These are phyloP conservation scores for Kazachstania viticola DNA, from an alignment of 805 yeast genomes.

Conservation along the genomic window DNA sequence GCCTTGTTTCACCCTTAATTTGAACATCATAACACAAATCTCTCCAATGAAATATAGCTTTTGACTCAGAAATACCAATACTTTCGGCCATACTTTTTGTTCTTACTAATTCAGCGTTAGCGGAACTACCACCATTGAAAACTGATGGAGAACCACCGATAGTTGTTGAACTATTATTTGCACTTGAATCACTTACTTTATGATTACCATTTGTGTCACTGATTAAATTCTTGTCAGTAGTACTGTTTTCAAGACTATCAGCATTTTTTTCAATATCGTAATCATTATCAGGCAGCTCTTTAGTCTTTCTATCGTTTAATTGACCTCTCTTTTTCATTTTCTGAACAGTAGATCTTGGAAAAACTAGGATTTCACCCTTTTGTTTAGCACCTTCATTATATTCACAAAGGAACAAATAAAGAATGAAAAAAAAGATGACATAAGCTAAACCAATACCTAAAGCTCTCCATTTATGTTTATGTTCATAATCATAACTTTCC, in stretches of 20 bases:
- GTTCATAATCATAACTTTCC: constrained; percentile 33
- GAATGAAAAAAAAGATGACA: constrained; percentile 39
- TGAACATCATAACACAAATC: constrained; percentile 60
- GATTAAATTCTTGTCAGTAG: constrained; percentile 16
- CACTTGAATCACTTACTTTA: neutral
- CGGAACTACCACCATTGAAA: too few relatives aligned
- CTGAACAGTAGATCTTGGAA: constrained; percentile 38
- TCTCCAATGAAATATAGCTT: constrained; percentile 65
- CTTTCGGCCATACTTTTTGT: neutral
- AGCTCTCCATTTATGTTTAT: constrained; percentile 49
- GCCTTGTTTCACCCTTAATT: constrained; percentile 47
- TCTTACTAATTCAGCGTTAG: neutral
- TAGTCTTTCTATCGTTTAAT: constrained; percentile 11
- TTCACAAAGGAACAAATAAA: constrained; percentile 47
- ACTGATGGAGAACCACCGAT: too few relatives aligned
- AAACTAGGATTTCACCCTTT: constrained; percentile 60
- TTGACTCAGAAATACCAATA: constrained; percentile 13
- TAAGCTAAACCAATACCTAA: constrained; percentile 52
- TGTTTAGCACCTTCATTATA: constrained; percentile 49
- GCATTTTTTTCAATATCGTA: constrained; percentile 16
- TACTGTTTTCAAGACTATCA: constrained; percentile 6
- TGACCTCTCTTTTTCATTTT: constrained; percentile 33
- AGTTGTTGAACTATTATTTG: too few relatives aligned
- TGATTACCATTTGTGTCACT: constrained; percentile 10
- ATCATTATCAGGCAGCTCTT: constrained; percentile 15